A percentile compares a stretch with the other conserved stretches of the same genome.
These are phyloP conservation scores for Atkinsonella hypoxylon DNA, from an alignment of 2,329 filamentous ascomycete genomes.

Conservation along the genomic window DNA sequence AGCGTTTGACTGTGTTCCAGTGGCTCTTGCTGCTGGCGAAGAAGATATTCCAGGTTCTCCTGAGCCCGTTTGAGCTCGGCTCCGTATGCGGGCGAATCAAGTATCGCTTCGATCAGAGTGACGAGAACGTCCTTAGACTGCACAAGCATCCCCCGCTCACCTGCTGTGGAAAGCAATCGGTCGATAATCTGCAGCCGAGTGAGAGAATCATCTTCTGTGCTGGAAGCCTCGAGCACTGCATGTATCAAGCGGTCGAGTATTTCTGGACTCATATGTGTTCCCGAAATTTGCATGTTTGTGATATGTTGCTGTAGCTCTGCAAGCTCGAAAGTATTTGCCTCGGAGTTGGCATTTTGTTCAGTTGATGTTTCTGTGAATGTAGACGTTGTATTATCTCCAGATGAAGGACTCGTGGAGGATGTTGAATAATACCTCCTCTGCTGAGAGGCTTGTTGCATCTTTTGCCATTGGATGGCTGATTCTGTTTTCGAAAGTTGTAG, in stretches of 20 bases:
- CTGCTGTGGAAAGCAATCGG: slow-evolving; percentile 30
- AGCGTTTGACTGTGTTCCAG: slow-evolving; percentile 28
- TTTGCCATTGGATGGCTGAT: slow-evolving; percentile 23
- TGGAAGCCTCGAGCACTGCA: slow-evolving; percentile 22
- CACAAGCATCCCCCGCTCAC: slow-evolving; percentile 31
- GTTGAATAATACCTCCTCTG: slow-evolving; percentile 25
- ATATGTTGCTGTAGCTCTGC: slow-evolving; percentile 18
- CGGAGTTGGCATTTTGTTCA: not conserved
- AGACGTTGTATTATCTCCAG: not conserved
- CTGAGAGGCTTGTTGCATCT: slow-evolving; percentile 21
- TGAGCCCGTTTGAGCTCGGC: slow-evolving; percentile 27
- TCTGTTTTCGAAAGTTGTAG: slow-evolving; percentile 20
- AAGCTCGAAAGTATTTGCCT: slow-evolving; percentile 5
- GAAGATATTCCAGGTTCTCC: slow-evolving; percentile 31
- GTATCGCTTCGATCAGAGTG: slow-evolving; percentile 30
- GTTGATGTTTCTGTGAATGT: not conserved
- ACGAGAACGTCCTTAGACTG: slow-evolving; percentile 36
- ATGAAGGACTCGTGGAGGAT: slow-evolving; percentile 13
- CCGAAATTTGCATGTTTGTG: slow-evolving; percentile 26
- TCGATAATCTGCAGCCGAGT: slow-evolving; percentile 27
- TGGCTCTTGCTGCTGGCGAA: slow-evolving; percentile 24
- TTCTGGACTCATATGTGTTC: slow-evolving; percentile 22
- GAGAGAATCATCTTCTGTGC: slow-evolving; percentile 12
- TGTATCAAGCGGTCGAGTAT: slow-evolving; percentile 26
- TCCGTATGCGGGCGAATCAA: slow-evolving; percentile 19